Evolutionary conservation across 768 basidiomycete species (phyloP).

Genomic region (Rubroboletus satanas): DNA sequence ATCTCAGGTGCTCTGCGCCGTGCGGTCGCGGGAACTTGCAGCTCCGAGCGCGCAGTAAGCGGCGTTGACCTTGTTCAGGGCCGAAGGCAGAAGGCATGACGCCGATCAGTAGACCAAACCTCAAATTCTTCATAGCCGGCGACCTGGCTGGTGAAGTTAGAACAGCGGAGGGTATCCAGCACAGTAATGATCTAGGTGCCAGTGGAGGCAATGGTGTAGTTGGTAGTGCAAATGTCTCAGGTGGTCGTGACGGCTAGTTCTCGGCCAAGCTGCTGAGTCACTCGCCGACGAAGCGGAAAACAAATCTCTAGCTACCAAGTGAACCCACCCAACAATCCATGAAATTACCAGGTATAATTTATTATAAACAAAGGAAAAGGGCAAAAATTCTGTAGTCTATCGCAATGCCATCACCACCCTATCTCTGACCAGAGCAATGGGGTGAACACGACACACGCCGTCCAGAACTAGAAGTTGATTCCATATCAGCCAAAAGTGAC

Average conservation of each 20-base stretch:
- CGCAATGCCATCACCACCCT: slow-evolving; percentile 54
- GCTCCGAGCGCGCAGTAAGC: not conserved
- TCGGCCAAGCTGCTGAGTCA: not conserved
- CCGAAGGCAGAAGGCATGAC: not conserved
- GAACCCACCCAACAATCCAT: not conserved
- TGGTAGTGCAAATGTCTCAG: not conserved
- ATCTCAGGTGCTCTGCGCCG: not conserved
- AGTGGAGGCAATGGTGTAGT: not conserved
- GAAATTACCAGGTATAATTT: slow-evolving; percentile 10
- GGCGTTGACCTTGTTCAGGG: not conserved
- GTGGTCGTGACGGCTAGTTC: not conserved
- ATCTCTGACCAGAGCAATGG: slow-evolving; percentile 89
- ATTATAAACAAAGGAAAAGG: not conserved
- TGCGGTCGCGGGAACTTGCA: not conserved
- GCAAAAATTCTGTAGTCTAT: not conserved
- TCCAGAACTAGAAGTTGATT: slow-evolving; percentile 68
- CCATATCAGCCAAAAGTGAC: not conserved
- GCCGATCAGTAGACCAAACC: not conserved
- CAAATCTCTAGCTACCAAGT: too few species aligned
- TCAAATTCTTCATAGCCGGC: not conserved
- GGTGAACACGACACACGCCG: slow-evolving; percentile 83
- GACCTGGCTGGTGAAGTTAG: not conserved
- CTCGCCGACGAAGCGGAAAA: not conserved
- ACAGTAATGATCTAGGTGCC: not conserved
- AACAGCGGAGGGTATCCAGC: not conserved